Percentiles rank a stretch among this genome's conserved stretches.
Evolutionary conservation across 2,329 filamentous ascomycete genomes (phyloP).

Genomic region (Aspergillus nomiae): DNA sequence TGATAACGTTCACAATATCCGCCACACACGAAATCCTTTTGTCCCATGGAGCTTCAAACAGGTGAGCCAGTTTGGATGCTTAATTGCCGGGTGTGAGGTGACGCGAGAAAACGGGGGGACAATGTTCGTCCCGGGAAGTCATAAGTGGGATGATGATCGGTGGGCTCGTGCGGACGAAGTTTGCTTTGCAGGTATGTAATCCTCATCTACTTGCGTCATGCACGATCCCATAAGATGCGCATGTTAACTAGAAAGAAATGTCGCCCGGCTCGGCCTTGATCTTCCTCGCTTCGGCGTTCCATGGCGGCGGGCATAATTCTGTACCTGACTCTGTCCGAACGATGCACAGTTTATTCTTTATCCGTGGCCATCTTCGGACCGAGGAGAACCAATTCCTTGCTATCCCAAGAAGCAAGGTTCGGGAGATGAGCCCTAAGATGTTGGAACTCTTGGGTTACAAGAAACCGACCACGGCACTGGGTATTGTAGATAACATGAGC

Average conservation of each 20-base stretch:
- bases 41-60: conserved; percentile 16
- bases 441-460: conserved; percentile 36
- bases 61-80: conserved; percentile 27
- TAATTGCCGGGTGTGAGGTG: conserved; percentile 31
- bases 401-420: conserved; percentile 31
- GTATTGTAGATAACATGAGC: conserved; percentile 34
- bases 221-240: neutral
- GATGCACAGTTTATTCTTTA: conserved; percentile 35
- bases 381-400: conserved; percentile 41
- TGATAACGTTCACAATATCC: conserved; percentile 33
- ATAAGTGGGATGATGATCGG: conserved; percentile 33
- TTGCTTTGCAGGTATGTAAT: conserved; percentile 33
- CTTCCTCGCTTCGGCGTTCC: conserved; percentile 36
- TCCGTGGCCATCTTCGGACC: conserved; percentile 30
- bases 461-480: conserved; percentile 32
- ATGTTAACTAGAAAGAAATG: conserved; percentile 32
- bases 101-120: conserved; percentile 36
- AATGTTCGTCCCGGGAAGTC: conserved; percentile 36
- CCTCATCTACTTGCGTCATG: neutral
- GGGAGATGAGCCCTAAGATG: conserved; percentile 36
- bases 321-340: conserved; percentile 25
- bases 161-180: conserved; percentile 30
- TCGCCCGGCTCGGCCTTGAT: conserved; percentile 38
- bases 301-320: conserved; percentile 36
- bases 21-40: conserved; percentile 16